Evolutionary conservation across 805 yeast species (phyloP), one percentile per base, ranked within the genome.

Genomic region (Saccharomycopsis guyanensis): DNA sequence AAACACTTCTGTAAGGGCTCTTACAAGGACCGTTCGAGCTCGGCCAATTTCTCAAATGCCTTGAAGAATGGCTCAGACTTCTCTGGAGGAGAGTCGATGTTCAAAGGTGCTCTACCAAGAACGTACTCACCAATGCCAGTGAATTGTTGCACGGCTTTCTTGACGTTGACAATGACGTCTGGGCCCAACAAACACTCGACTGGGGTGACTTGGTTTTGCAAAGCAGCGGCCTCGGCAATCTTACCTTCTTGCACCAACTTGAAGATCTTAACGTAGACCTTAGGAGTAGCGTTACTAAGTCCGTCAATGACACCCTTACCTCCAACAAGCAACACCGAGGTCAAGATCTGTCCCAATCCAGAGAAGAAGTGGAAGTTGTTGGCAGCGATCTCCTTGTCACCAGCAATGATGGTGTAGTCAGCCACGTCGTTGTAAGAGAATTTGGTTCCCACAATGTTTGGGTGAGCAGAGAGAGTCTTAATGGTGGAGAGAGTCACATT

Each of bases 291-390:
- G 31, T 76, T 77, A 35, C 73, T 63, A 27, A 74, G 60, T 4
- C 77, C 80, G 56, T 74, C 79, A 47, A 75, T 69, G 13, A 77
- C 66, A 29, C 78, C 80, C 42, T 63, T 61, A 43, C 66, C 66
- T n/a, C 77, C 77, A 19, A 71, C 66, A 1, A 67, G 47, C 40
- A 72, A 59, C 15, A 69, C 70, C 20, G 80, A 78, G 29, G 73
- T 57, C 31, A 75, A 59, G 35, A 72, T 59, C 56, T 75, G 78
- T 24, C 78, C 78, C 16, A 73, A 62, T 13, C 80, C 80, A 6
- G 77, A 69, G 53, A 72, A 66, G 31, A 68, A 58, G 24, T 58
- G 49, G 61, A 75, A 75, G 52, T 70, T 62, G 52, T 65, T 66
- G 25, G 58, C 55, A 40, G 56, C 53, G 45, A 72, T 65, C 34